phyloP scores from a whole-genome alignment of 352 stramenopile genomes.

The Phytophthora colocasiae region DNA sequence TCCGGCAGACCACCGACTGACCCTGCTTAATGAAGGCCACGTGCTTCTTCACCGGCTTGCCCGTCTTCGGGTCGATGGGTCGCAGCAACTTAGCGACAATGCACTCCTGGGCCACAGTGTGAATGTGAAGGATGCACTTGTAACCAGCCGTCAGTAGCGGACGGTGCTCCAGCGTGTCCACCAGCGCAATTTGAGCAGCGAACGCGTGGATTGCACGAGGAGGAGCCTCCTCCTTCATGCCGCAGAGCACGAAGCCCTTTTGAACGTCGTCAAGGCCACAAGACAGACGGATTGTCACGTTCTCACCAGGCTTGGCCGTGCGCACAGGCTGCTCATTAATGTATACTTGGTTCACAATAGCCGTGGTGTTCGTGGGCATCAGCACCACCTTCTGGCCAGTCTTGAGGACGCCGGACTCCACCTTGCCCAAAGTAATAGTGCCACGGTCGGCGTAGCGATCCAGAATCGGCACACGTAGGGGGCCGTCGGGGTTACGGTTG shows the following conservation, averaged over 20 bases:
- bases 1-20: slow-evolving; percentile 93
- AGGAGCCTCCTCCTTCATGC: slow-evolving; percentile 49
- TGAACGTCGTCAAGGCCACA: slow-evolving; percentile 86
- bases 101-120: slow-evolving; percentile 97
- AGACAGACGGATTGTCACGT: slow-evolving; percentile 96
- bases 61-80: slow-evolving; percentile 90
- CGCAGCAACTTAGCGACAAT: slow-evolving; percentile 93
- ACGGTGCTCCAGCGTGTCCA: slow-evolving; percentile 97
- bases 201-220: slow-evolving; percentile 82
- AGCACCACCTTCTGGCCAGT: slow-evolving; percentile 95
- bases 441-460: slow-evolving; percentile 98
- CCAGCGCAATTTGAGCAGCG: slow-evolving; percentile 94
- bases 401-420: slow-evolving; percentile 95
- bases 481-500: slow-evolving; percentile 90
- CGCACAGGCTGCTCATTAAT: slow-evolving; percentile 95
- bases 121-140: slow-evolving; percentile 98
- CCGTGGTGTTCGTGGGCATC: slow-evolving; percentile 92
- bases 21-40: slow-evolving; percentile 97
- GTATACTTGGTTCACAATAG: slow-evolving; percentile 81
- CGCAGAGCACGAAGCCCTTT: slow-evolving; percentile 96
- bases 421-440: slow-evolving; percentile 98
- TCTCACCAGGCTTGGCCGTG: slow-evolving; percentile 97
- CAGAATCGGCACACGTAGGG: slow-evolving; percentile 96
- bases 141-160: slow-evolving; percentile 97
- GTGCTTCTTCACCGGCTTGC: slow-evolving; percentile 92